Conservation (phyloP, 2,329 filamentous ascomycete genomes). For the Cordyceps militaris region DNA sequence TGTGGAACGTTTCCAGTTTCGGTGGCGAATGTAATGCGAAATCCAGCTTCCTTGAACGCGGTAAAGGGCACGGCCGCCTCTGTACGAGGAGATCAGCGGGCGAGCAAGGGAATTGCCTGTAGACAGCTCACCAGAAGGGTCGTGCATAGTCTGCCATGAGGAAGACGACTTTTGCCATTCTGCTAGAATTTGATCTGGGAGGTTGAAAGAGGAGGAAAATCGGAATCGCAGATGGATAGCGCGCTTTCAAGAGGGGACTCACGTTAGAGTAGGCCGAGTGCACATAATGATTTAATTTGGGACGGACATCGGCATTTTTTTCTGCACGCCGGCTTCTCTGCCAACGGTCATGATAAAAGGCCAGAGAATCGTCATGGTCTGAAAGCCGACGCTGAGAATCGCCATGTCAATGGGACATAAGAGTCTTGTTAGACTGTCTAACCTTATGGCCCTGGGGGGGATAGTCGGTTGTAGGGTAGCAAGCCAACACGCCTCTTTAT, state of each 20-base stretch:
- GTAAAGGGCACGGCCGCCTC: conserved; percentile 44
- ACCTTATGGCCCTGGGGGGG: too few species aligned
- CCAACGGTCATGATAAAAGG: background rate
- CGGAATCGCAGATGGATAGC: too few species aligned
- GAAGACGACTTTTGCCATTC: conserved; percentile 34
- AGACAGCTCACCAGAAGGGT: conserved; percentile 39
- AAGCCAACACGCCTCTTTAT: too few species aligned
- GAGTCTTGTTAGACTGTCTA: too few species aligned
- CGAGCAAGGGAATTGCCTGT: background rate
- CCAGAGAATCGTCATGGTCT: too few species aligned
- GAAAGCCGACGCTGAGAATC: background rate
- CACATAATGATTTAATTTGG: too few species aligned
- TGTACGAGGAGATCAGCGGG: conserved; percentile 18
- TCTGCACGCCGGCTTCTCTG: background rate
- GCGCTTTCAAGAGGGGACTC: too few species aligned
- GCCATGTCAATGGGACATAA: too few species aligned
- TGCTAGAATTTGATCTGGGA: background rate
- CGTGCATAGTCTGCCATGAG: conserved; percentile 50
- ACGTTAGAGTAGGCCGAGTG: too few species aligned
- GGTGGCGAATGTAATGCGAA: conserved; percentile 42
- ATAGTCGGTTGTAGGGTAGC: too few species aligned
- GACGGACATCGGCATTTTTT: background rate
- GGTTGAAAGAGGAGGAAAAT: background rate
- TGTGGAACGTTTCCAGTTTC: conserved; percentile 38
- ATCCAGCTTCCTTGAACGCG: conserved; percentile 40